These are phyloP conservation scores for Penicillium rolfsii DNA, from an alignment of 2,329 filamentous ascomycete species.

Conservation along the genomic window DNA sequence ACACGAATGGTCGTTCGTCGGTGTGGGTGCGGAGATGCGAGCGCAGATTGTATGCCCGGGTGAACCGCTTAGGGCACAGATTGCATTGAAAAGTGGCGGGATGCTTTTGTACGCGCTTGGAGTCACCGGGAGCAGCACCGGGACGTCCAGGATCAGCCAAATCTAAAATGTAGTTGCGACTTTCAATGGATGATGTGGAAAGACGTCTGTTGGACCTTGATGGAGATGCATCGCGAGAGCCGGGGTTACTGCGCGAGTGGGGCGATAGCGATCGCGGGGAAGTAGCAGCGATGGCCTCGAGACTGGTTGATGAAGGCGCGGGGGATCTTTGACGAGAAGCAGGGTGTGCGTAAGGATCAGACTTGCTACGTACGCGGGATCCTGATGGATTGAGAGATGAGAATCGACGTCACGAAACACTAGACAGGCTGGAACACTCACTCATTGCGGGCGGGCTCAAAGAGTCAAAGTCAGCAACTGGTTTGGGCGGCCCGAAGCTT, in stretches of 20 bases:
- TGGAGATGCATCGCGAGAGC: conserved; percentile 51
- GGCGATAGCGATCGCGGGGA: conserved; percentile 52
- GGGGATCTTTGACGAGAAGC: conserved; percentile 45
- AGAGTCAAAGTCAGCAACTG: conserved; percentile 71
- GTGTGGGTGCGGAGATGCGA: conserved; percentile 96
- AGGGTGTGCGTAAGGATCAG: conserved; percentile 60
- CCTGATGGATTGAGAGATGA: conserved; percentile 41
- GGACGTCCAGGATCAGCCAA: conserved; percentile 87
- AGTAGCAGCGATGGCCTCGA: conserved; percentile 36
- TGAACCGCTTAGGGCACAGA: conserved; percentile 93
- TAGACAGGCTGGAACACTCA: conserved; percentile 31
- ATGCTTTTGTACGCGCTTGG: conserved; percentile 92
- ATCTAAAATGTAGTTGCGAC: conserved; percentile 80
- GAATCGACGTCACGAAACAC: conserved; percentile 11
- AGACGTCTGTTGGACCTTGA: conserved; percentile 48
- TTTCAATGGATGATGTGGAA: conserved; percentile 54
- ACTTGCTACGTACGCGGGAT: conserved; percentile 62
- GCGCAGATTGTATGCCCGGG: conserved; percentile 91
- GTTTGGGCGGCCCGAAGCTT: conserved; percentile 68
- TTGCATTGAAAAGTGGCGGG: conserved; percentile 95
- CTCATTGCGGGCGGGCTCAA: conserved; percentile 74
- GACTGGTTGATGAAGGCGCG: conserved; percentile 34
- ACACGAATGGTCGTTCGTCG: conserved; percentile 95
- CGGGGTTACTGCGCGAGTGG: conserved; percentile 44
- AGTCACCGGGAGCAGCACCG: conserved; percentile 61